Percentiles rank a stretch among this genome's conserved stretches.
Evolutionary conservation across 768 basidiomycete genomes (phyloP).

Genomic region (Crucibulum laeve): DNA sequence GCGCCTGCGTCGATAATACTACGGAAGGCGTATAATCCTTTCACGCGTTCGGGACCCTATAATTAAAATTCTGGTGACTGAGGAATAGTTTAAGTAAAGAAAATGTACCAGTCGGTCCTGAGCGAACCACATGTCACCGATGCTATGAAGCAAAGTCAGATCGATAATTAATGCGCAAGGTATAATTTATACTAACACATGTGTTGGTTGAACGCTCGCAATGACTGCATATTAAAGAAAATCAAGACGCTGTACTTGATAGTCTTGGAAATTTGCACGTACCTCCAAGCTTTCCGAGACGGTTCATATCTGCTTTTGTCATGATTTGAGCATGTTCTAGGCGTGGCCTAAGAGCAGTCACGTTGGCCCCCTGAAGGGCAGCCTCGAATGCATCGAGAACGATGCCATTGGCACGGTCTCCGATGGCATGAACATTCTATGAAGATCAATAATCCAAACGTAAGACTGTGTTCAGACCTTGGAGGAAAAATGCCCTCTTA

Average conservation of each 20-base stretch:
- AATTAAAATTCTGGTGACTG: constrained; percentile 5
- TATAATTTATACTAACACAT: constrained; percentile 52
- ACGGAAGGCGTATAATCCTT: constrained; percentile 84
- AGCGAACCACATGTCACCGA: constrained; percentile 89
- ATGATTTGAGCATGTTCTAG: constrained; percentile 93
- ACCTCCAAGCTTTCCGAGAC: constrained; percentile 81
- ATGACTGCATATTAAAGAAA: constrained; percentile 53
- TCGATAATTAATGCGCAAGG: neutral
- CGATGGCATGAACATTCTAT: constrained; percentile 85
- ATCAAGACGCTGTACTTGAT: constrained; percentile 6
- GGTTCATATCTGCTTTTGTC: constrained; percentile 65
- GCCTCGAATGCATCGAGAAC: constrained; percentile 82
- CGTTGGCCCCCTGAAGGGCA: constrained; percentile 54
- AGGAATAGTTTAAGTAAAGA: neutral
- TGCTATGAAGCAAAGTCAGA: constrained; percentile 30
- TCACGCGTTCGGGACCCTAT: constrained; percentile 80
- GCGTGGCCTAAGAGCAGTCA: constrained; percentile 66
- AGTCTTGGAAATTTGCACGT: constrained; percentile 13
- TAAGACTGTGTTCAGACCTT: neutral
- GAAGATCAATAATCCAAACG: constrained; percentile 1
- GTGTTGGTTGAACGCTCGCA: constrained; percentile 87
- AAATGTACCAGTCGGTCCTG: constrained; percentile 68
- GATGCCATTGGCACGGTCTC: constrained; percentile 82
- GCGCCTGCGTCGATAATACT: constrained; percentile 62
- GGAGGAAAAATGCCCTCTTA: constrained; percentile 31